Percentiles rank a stretch among this genome's conserved stretches.
Evolutionary conservation across 139 green algal species (phyloP).

Genomic region (Micromonas commoda): DNA sequence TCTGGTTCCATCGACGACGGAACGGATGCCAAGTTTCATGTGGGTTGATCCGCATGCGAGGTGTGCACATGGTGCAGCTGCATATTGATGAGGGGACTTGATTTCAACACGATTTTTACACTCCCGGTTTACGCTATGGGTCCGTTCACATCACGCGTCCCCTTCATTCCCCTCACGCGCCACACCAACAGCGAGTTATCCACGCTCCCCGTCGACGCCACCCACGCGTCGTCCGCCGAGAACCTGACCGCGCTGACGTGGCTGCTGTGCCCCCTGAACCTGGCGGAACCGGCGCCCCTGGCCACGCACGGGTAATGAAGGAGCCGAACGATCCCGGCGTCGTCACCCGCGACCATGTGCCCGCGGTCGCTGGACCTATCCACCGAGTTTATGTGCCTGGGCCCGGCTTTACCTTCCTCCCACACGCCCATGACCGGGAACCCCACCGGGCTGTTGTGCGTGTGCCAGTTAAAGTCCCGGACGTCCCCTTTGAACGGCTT

Average conservation of each 20-base stretch:
- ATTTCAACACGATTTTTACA: too few species aligned
- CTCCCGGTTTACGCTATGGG: background rate
- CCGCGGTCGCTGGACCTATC: background rate
- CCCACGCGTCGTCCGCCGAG: background rate
- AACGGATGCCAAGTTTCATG: too few species aligned
- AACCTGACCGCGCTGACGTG: background rate
- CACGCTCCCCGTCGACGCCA: background rate
- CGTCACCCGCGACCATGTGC: background rate
- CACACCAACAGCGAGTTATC: background rate
- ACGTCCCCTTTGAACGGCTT: conserved; percentile 37
- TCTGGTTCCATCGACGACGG: too few species aligned
- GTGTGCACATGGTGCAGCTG: too few species aligned
- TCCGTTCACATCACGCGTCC: background rate
- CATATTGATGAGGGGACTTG: too few species aligned
- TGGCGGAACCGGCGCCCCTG: background rate
- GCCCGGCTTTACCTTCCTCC: conserved; percentile 43
- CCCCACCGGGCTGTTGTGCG: conserved; percentile 52
- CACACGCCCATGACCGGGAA: conserved; percentile 68
- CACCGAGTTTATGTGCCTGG: conserved; percentile 58
- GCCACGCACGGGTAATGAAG: background rate
- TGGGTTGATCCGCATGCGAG: too few species aligned
- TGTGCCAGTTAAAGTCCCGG: conserved; percentile 51
- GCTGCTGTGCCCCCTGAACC: background rate
- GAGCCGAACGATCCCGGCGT: background rate
- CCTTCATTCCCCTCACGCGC: background rate